These are phyloP conservation scores for Phyllosticta citriasiana DNA, from an alignment of 2,329 filamentous ascomycete genomes.

Conservation along the genomic window DNA sequence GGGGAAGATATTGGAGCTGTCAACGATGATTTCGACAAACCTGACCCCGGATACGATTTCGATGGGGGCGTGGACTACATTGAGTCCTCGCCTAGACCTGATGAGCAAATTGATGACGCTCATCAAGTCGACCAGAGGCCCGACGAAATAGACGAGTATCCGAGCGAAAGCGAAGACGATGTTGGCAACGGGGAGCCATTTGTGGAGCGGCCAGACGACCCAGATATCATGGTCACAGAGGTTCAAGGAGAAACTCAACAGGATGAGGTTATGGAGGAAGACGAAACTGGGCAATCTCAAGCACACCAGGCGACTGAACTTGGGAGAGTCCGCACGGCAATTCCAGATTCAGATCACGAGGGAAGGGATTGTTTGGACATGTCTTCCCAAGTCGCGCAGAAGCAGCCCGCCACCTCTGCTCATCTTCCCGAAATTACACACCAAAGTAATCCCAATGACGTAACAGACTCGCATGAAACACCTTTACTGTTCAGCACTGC, in stretches of 20 bases:
- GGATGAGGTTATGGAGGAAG: background rate
- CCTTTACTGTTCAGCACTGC: slow-evolving; percentile 18
- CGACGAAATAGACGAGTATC: background rate
- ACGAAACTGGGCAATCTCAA: too few relatives aligned
- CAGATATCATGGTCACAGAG: background rate
- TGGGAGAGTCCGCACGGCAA: background rate
- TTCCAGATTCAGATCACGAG: slow-evolving; percentile 1
- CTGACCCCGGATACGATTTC: slow-evolving; percentile 3
- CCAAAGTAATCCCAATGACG: background rate
- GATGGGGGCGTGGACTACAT: slow-evolving; percentile 1
- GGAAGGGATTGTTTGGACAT: background rate
- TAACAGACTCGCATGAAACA: background rate
- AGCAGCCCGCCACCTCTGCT: background rate
- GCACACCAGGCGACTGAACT: background rate
- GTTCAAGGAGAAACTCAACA: background rate
- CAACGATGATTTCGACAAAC: slow-evolving; percentile 10
- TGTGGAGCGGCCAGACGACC: background rate
- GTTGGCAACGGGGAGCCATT: background rate
- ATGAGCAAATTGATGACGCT: background rate
- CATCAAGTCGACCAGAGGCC: background rate
- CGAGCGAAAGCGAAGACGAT: background rate
- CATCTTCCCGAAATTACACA: background rate
- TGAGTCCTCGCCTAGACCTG: background rate
- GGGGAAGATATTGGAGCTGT: background rate
- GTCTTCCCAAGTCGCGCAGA: background rate